Evolutionary conservation across 75 land plant species (phyloP), one percentile per base, ranked within the genome.

Genomic region (Isoetes taiwanensis): DNA sequence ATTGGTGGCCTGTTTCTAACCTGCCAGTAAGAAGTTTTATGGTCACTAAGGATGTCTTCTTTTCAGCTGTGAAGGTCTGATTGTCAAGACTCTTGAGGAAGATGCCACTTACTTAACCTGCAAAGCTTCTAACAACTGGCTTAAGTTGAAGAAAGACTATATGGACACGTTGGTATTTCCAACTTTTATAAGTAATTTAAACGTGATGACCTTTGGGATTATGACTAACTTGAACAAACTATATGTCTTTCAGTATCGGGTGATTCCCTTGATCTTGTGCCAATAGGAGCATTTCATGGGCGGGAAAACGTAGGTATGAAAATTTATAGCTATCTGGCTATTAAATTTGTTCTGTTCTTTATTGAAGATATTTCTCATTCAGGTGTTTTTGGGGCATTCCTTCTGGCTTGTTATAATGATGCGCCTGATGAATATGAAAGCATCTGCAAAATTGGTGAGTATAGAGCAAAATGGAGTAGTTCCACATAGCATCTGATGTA

Each of bases 71-170:
- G 98, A 94, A 62, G 99, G 99, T 25, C 59, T 94, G 43, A 94
- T 94, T 38, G 82, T 94, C 65, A 94, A 94, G 69, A 94, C 99
- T 54, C 37, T 94, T 70, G 73, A 74, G 37, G 75, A 64, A 48
- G 99, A 94, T 65, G 99, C 99, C 32, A 94, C 99, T 29, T 94
- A 94, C 65, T 96, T 89, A 76, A 96, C 99, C 55, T 68, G 96
- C 31, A 94, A 85, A 69, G 71, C 96, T 28, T 94, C 99, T 12
- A 66, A 72, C 58, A 94, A 94, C 46, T 94, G 99, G 99, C 75
- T 89, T 52, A 94, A 94, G 78, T 58, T 94, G 63, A 94, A 94
- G 60, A 94, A 94, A 46, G 99, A 89, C 43, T 94, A 94, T 75
- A 94, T 94, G 84, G 90, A 80, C 24, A 84, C 76, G 98, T 93